Conservation (phyloP, 257 asterid genomes). For the Verbena officinalis region DNA sequence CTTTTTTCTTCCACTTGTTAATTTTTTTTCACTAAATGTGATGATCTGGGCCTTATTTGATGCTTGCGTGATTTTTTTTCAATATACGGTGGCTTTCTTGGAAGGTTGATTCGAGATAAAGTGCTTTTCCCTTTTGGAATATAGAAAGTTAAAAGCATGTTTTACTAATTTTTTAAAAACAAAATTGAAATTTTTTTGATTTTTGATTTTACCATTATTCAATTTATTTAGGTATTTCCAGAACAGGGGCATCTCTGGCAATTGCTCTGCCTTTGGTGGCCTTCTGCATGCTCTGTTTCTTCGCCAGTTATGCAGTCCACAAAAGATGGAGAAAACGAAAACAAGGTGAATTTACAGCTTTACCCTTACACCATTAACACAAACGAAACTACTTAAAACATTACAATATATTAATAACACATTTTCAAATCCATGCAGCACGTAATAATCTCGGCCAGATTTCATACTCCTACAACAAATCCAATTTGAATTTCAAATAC, state of each 20-base stretch:
- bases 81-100: constrained; percentile 4
- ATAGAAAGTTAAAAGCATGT: too few relatives aligned
- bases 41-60: constrained; percentile 11
- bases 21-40: not conserved
- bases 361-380: not conserved
- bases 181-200: constrained; percentile 12
- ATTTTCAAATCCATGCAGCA: constrained; percentile 40
- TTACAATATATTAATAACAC: not conserved
- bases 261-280: constrained; percentile 56
- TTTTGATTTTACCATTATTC: too few relatives aligned
- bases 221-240: constrained; percentile 51
- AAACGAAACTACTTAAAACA: not conserved
- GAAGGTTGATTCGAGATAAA: not conserved
- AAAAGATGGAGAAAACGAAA: constrained; percentile 46
- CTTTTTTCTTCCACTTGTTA: not conserved
- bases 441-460: constrained; percentile 70
- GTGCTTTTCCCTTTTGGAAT: too few relatives aligned
- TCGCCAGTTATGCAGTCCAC: constrained; percentile 48
- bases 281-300: constrained; percentile 63
- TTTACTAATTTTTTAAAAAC: not conserved
- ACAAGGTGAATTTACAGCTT: constrained; percentile 52
- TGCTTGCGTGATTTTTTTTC: constrained; percentile 3
- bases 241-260: constrained; percentile 55
- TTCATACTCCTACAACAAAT: constrained; percentile 61
- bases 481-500: constrained; percentile 75